Evolutionary conservation across 2,329 filamentous ascomycete genomes (phyloP), one percentile per base, ranked within the genome.

Genomic region (Pezicula neosporulosa): DNA sequence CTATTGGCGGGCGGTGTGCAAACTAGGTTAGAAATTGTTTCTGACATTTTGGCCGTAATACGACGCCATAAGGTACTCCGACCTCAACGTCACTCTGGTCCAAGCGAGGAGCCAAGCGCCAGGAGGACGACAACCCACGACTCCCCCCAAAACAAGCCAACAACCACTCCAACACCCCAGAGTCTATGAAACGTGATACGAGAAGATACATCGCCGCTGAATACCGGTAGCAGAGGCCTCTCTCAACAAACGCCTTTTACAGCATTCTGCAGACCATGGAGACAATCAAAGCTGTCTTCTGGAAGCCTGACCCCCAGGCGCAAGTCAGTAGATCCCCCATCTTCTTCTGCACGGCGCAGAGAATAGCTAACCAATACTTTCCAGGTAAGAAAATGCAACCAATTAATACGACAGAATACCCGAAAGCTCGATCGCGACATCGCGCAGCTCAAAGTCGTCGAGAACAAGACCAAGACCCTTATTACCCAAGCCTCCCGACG

Each of bases 351-450:
- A 28, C 50, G 52, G 21, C 27, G 27, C 27, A 9, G 47, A 48
- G 44, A 41, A 21, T 21, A 21, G 35, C 38, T 28, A 47, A 18
- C 43, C 46, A 28, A 48, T 38, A 48, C 37, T 28, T 46, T 37
- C 49, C 63, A 99, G 93, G 87, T 94, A 73, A 86, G 92, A 57
- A 97, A 97, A 85, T 97, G 93, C 73, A 96, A 97, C 71, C 77
- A 83, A 55, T 82, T 97, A 56, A 87, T 99, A 63, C 90, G 93
- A 55, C 76, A 85, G 67, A 97, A 97, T 72, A 87, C 90, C 56
- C 91, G 94, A 66, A 93, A 96, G 68, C 82, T 99, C 63, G 94
- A 99, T 70, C 92, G 94, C 67, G 92, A 97, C 72, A 93, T 99
- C 67, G 73, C 79, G 49, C 78, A 85, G 58, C 82, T 94, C 59